Conservation (phyloP, 352 stramenopile species). For the Globisporangium parvum region DNA sequence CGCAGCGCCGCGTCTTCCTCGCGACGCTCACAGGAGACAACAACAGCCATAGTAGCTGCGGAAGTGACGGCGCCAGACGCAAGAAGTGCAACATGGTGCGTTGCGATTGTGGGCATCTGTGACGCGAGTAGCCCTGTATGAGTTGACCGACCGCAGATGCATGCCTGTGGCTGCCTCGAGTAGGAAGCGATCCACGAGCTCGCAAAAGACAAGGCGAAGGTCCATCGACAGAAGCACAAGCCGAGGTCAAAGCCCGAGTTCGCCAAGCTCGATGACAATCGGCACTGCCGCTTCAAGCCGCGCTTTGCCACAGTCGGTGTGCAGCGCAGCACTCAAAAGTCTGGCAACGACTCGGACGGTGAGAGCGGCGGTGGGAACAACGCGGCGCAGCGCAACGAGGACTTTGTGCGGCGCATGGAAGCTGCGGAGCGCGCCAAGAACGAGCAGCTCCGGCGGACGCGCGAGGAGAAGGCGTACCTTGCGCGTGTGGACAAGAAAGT, state of each 20-base stretch:
- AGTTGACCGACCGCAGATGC: neutral
- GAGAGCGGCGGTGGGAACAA: constrained; percentile 21
- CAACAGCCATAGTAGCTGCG: too few relatives aligned
- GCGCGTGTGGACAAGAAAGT: constrained; percentile 68
- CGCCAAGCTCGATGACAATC: constrained; percentile 49
- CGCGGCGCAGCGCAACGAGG: constrained; percentile 27
- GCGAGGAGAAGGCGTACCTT: constrained; percentile 51
- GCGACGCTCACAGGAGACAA: constrained; percentile 37
- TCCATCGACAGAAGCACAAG: constrained; percentile 18
- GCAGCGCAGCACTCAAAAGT: constrained; percentile 8
- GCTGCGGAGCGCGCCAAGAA: constrained; percentile 50
- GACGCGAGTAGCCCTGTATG: neutral
- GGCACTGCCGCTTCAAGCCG: constrained; percentile 52
- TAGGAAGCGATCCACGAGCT: constrained; percentile 43
- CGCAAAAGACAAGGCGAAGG: constrained; percentile 35
- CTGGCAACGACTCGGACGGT: constrained; percentile 35
- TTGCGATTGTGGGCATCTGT: too few relatives aligned
- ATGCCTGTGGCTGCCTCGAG: neutral
- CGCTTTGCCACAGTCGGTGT: constrained; percentile 16
- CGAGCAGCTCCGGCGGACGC: constrained; percentile 53
- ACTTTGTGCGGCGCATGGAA: constrained; percentile 73
- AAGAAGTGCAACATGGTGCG: constrained; percentile 28
- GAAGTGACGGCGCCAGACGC: neutral
- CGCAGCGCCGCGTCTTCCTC: constrained; percentile 54
- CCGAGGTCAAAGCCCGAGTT: constrained; percentile 20